A percentile compares a stretch with the other conserved stretches of the same genome.
These are phyloP conservation scores for Globisporangium carolinianum DNA, from an alignment of 352 stramenopile genomes.

Conservation along the genomic window DNA sequence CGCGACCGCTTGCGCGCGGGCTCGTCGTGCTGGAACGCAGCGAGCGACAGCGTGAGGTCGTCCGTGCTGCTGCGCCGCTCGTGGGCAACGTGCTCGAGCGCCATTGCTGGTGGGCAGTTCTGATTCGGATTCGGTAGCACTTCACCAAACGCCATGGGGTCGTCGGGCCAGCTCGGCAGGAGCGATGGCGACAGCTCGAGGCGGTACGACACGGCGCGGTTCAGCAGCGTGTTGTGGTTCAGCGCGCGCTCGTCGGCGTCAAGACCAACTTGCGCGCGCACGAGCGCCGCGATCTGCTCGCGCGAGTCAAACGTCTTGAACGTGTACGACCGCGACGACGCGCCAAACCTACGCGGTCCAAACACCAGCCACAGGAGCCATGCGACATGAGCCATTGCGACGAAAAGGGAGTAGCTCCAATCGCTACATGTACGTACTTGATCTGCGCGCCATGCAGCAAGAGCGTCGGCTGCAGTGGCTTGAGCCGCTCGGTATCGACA, in stretches of 20 bases:
- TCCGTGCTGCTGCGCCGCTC: constrained; percentile 21
- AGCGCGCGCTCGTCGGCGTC: constrained; percentile 50
- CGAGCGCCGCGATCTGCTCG: constrained; percentile 60
- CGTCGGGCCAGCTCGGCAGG: constrained; percentile 9
- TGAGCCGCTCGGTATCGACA: constrained; percentile 54
- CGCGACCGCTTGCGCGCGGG: constrained; percentile 38
- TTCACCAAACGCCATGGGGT: constrained; percentile 25
- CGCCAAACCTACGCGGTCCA: constrained; percentile 36
- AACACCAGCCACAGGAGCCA: too few relatives aligned
- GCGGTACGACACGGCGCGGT: constrained; percentile 68
- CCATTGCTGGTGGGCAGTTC: neutral
- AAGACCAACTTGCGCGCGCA: constrained; percentile 43
- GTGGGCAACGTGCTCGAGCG: constrained; percentile 10
- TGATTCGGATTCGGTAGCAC: constrained; percentile 5
- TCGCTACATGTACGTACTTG: constrained; percentile 16
- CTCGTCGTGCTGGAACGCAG: constrained; percentile 14
- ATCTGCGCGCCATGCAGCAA: constrained; percentile 53
- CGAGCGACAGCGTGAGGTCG: constrained; percentile 21
- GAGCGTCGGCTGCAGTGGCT: constrained; percentile 60
- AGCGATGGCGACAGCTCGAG: constrained; percentile 52
- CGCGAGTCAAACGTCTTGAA: constrained; percentile 79
- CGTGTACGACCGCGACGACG: constrained; percentile 70
- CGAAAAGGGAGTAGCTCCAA: too few relatives aligned
- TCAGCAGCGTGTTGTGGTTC: constrained; percentile 79
- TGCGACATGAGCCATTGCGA: too few relatives aligned